phyloP scores from a whole-genome alignment of 176 grass and related monocot genomes.

The Lolium multiflorum region DNA sequence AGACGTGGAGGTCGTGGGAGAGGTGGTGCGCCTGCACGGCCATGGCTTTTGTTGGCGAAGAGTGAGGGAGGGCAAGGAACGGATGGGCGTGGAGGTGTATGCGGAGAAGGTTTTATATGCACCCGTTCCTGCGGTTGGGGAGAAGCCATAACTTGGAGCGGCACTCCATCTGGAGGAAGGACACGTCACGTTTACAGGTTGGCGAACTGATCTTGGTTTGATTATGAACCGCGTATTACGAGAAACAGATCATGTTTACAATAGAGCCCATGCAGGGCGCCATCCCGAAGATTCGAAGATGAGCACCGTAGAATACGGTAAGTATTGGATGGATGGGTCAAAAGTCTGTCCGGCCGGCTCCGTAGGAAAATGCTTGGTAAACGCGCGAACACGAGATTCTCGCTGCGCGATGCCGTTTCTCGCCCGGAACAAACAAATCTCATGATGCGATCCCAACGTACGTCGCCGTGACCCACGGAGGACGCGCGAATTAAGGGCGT shows the following conservation, averaged over 20 bases:
- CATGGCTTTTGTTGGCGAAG: constrained; percentile 31
- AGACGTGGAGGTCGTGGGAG: constrained; percentile 31
- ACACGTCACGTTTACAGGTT: too few species aligned
- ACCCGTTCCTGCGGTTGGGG: background rate
- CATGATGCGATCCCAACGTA: background rate
- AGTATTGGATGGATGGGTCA: too few species aligned
- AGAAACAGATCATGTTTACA: too few species aligned
- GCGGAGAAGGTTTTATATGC: constrained; percentile 9
- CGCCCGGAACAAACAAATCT: background rate
- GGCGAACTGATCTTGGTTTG: too few species aligned
- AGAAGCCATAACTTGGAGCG: background rate
- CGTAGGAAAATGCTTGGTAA: background rate
- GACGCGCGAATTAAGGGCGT: constrained; percentile 2
- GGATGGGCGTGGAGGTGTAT: background rate
- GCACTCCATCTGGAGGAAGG: too few species aligned
- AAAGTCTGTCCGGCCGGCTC: too few species aligned
- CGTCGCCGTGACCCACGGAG: background rate
- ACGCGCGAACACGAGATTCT: background rate
- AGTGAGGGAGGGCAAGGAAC: background rate
- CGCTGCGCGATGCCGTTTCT: background rate
- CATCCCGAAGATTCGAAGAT: background rate
- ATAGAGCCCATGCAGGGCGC: background rate
- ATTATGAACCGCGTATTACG: too few species aligned
- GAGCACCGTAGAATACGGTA: background rate
- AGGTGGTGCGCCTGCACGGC: constrained; percentile 54